phyloP scores from a whole-genome alignment of 768 basidiomycete genomes.

The Saitozyma podzolica region DNA sequence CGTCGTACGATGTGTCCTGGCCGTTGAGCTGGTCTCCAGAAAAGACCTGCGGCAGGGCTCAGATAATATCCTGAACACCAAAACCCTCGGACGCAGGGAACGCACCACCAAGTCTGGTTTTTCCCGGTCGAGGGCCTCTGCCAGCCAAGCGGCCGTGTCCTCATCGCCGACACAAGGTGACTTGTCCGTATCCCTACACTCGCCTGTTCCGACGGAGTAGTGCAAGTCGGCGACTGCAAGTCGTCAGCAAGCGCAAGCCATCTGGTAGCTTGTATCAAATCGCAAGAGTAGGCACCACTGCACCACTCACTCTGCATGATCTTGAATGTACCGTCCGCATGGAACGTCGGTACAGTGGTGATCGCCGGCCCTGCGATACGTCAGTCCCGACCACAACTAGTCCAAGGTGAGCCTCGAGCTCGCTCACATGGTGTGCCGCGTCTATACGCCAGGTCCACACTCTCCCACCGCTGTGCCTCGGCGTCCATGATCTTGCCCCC shows the following conservation, averaged over 20 bases:
- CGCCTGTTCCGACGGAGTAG: slow-evolving; percentile 76
- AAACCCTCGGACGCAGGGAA: background rate
- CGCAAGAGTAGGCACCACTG: slow-evolving; percentile 6
- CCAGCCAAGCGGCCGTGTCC: slow-evolving; percentile 72
- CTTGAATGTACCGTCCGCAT: slow-evolving; percentile 77
- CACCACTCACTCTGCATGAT: slow-evolving; percentile 48
- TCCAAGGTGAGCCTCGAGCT: too few species aligned
- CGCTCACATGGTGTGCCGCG: slow-evolving; percentile 44
- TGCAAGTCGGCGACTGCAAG: slow-evolving; percentile 87
- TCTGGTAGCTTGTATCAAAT: background rate
- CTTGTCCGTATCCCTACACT: slow-evolving; percentile 70
- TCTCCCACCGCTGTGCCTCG: slow-evolving; percentile 41
- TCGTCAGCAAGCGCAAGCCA: slow-evolving; percentile 60
- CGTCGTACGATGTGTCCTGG: slow-evolving; percentile 84
- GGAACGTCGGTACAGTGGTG: slow-evolving; percentile 79
- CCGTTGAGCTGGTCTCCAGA: slow-evolving; percentile 86
- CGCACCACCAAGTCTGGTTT: slow-evolving; percentile 79
- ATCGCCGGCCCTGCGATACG: slow-evolving; percentile 62
- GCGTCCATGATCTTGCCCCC: slow-evolving; percentile 40
- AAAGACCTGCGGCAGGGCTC: slow-evolving; percentile 58
- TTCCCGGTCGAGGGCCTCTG: slow-evolving; percentile 69
- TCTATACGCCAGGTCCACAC: slow-evolving; percentile 43
- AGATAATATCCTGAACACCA: background rate
- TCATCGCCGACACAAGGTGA: slow-evolving; percentile 68
- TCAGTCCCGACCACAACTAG: too few species aligned